Percentiles rank a stretch among this genome's conserved stretches.
phyloP scores from a whole-genome alignment of 2,329 filamentous ascomycete species.

The Neurospora sp. region DNA sequence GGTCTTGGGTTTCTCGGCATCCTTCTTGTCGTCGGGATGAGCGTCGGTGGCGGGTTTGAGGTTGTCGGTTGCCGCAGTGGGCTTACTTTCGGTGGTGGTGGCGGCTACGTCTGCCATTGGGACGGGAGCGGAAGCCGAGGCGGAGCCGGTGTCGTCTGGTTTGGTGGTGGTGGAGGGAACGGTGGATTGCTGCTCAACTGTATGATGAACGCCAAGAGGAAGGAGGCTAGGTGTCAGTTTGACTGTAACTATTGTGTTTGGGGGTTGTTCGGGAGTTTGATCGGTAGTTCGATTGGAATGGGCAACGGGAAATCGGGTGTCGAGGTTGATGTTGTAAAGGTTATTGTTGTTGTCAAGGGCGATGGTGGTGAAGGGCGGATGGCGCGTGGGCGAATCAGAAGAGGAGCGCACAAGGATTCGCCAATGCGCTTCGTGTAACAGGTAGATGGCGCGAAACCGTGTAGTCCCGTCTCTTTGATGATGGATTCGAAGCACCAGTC shows the following conservation, averaged over 20 bases:
- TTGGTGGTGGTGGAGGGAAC: neutral
- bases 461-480: neutral
- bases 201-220: neutral
- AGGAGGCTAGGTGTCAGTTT: neutral
- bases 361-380: neutral
- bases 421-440: neutral
- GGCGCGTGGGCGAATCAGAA: neutral
- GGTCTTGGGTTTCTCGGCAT: slow-evolving; percentile 1
- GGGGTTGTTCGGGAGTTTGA: neutral
- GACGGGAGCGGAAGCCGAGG: neutral
- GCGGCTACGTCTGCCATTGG: neutral
- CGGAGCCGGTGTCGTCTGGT: neutral
- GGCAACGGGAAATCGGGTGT: neutral
- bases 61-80: neutral
- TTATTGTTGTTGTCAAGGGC: too few species aligned
- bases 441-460: neutral
- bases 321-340: neutral
- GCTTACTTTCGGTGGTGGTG: neutral
- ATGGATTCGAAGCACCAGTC: neutral
- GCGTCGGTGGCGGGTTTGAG: neutral
- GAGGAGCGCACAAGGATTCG: neutral
- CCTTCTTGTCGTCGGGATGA: slow-evolving; percentile 1
- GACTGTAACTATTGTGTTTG: neutral
- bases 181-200: neutral
- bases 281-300: neutral